Evolutionary conservation across 441 rosid species (phyloP).

Genomic region (Bocquillonia castaneifolia): DNA sequence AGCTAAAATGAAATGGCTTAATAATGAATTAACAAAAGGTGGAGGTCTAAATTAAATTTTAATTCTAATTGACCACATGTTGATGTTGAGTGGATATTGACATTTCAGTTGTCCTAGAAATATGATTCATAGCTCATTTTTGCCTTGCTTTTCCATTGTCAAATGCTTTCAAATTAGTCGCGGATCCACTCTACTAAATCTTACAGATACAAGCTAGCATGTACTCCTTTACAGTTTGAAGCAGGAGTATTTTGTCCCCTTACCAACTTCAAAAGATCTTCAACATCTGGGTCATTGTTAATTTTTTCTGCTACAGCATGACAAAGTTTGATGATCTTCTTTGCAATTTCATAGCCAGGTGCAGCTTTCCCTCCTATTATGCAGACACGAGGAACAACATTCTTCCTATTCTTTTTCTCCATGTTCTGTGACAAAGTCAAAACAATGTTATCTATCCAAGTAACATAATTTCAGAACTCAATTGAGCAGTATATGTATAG

Average conservation of each 20-base stretch:
- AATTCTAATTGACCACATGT: neutral
- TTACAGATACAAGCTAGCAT: neutral
- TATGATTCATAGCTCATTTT: neutral
- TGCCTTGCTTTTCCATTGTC: neutral
- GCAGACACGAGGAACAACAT: constrained; percentile 52
- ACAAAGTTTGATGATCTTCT: constrained; percentile 45
- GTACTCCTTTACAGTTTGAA: neutral
- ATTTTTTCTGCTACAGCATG: constrained; percentile 46
- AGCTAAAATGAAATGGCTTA: neutral
- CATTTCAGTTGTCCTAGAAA: neutral
- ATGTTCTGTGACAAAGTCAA: constrained; percentile 33
- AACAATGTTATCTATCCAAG: constrained; percentile 5
- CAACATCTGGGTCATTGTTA: constrained; percentile 44
- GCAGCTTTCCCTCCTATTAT: constrained; percentile 61
- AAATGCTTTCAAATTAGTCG: constrained; percentile 2
- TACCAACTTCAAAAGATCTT: constrained; percentile 53
- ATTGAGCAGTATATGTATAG: neutral
- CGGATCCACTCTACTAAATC: neutral
- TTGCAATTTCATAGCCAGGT: constrained; percentile 53
- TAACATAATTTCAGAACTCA: neutral
- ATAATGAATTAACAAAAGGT: no score
- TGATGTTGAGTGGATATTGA: neutral
- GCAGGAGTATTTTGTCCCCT: constrained; percentile 13
- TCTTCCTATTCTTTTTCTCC: constrained; percentile 39
- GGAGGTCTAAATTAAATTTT: no score